These are phyloP conservation scores for Chenopodium suecicum DNA, from an alignment of 148 eudicot species.

Conservation along the genomic window DNA sequence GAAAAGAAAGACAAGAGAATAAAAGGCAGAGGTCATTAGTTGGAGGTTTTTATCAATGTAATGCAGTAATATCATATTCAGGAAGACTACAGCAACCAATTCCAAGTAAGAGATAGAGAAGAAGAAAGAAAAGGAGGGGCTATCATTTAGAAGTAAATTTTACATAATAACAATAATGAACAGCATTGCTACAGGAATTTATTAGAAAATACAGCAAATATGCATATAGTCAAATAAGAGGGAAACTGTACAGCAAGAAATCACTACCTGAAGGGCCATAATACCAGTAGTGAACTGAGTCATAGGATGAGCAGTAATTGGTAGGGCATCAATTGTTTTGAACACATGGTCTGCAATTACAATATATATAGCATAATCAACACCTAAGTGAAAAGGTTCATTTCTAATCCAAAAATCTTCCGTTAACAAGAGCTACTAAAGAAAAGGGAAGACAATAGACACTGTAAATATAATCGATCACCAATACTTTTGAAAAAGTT, in stretches of 20 bases:
- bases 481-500: neutral
- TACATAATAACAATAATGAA: neutral
- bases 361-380: slow-evolving; percentile 20
- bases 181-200: neutral
- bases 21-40: neutral
- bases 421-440: neutral
- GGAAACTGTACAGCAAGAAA: slow-evolving; percentile 3
- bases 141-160: neutral
- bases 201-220: neutral
- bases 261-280: slow-evolving; percentile 96
- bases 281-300: slow-evolving; percentile 97
- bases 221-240: slow-evolving; percentile 1
- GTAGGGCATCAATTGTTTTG: slow-evolving; percentile 86
- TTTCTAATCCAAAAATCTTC: neutral
- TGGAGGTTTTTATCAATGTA: neutral
- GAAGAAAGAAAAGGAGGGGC: neutral
- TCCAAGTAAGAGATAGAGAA: neutral
- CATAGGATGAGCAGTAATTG: slow-evolving; percentile 94
- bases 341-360: slow-evolving; percentile 75
- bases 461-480: neutral
- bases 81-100: neutral
- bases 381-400: neutral
- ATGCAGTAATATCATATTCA: neutral
- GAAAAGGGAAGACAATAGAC: neutral
- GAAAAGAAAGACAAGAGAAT: neutral